Percentiles rank a stretch among this genome's conserved stretches.
These are phyloP conservation scores for Histomonas meleagridis DNA, from an alignment of 208 protist species.

Conservation along the genomic window DNA sequence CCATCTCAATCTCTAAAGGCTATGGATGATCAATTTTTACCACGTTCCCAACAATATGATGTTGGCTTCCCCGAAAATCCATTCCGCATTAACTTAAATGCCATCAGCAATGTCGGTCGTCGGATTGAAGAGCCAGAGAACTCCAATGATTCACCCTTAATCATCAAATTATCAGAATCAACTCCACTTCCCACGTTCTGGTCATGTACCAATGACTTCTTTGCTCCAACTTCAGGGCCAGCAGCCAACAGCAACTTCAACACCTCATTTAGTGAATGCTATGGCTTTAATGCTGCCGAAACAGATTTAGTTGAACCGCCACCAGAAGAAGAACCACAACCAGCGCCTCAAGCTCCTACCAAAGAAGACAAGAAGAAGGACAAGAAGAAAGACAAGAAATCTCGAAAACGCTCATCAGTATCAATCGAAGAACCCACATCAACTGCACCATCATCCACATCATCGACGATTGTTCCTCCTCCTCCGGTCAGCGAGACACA, in stretches of 20 bases:
- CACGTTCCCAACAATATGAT: background rate
- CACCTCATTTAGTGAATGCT: slow-evolving; percentile 25
- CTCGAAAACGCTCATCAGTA: background rate
- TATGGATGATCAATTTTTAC: slow-evolving; percentile 18
- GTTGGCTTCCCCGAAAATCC: background rate
- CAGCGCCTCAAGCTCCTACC: background rate
- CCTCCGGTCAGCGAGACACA: no score
- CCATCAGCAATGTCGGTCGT: background rate
- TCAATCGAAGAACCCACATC: background rate
- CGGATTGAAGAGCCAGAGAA: background rate
- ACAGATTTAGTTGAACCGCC: background rate
- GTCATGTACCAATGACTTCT: background rate
- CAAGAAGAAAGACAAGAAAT: background rate
- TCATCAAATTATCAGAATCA: background rate
- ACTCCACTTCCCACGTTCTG: background rate
- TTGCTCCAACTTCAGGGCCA: background rate
- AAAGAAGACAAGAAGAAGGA: background rate
- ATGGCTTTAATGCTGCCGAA: background rate
- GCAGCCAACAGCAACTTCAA: background rate
- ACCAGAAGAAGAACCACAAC: background rate
- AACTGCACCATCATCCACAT: background rate
- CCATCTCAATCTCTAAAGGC: background rate
- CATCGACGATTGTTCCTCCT: background rate
- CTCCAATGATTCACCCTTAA: background rate
- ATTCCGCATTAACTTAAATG: background rate